A percentile compares a stretch with the other conserved stretches of the same genome.
These are phyloP conservation scores for Acanthamoeba quina DNA, from an alignment of 208 protist species.

Conservation along the genomic window DNA sequence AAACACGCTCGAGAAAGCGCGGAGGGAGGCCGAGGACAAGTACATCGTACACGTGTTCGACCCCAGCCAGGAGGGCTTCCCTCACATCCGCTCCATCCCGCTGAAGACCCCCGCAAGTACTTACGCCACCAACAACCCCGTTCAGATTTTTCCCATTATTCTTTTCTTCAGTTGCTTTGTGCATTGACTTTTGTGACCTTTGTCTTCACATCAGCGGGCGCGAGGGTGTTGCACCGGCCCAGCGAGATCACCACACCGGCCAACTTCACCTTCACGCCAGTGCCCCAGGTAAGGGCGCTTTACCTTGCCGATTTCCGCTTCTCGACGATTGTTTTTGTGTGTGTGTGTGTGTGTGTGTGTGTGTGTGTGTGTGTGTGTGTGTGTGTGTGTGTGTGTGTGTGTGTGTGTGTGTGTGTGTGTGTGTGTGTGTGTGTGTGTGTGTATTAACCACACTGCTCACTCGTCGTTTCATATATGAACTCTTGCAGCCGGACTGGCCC, in stretches of 20 bases:
- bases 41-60: constrained; percentile 68
- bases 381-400: too few species aligned
- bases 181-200: too few species aligned
- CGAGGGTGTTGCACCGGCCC: neutral
- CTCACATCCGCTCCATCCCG: constrained; percentile 30
- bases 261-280: neutral
- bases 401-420: too few species aligned
- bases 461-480: too few species aligned
- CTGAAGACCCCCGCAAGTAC: constrained; percentile 29
- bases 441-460: too few species aligned
- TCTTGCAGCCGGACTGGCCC: constrained; percentile 59
- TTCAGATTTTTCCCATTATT: neutral
- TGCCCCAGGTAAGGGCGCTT: constrained; percentile 34
- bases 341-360: too few species aligned
- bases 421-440: too few species aligned
- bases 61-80: constrained; percentile 32
- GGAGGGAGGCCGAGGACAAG: constrained; percentile 67
- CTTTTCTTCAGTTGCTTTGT: neutral
- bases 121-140: neutral
- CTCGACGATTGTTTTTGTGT: too few species aligned
- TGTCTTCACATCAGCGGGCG: too few species aligned
- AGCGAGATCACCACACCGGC: neutral
- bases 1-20: neutral
- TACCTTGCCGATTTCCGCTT: too few species aligned
- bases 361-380: too few species aligned